A percentile compares a stretch with the other conserved stretches of the same genome.
These are phyloP conservation scores for Bjerkandera adusta DNA, from an alignment of 1,284 basidiomycete species.

Conservation along the genomic window DNA sequence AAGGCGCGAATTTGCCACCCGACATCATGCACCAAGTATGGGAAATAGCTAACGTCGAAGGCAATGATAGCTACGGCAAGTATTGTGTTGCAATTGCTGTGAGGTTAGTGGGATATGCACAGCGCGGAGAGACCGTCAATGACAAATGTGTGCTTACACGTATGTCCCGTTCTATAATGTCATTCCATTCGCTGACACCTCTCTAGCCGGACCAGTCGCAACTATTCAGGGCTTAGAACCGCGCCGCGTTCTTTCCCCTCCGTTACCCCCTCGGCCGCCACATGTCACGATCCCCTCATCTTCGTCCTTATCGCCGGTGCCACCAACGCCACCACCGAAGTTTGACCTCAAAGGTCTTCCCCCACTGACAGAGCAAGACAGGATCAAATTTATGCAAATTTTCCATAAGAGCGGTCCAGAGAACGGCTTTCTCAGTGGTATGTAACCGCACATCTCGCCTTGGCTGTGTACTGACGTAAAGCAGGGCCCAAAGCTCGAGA, in stretches of 20 bases:
- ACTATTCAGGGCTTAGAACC: slow-evolving; percentile 13
- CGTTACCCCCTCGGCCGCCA: too few species aligned
- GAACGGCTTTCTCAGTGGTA: slow-evolving; percentile 77
- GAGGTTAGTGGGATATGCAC: slow-evolving; percentile 89
- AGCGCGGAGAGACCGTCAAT: slow-evolving; percentile 68
- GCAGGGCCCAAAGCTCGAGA: slow-evolving; percentile 85
- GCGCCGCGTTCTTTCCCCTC: too few species aligned
- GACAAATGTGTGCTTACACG: not conserved
- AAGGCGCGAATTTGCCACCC: slow-evolving; percentile 74
- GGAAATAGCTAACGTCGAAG: slow-evolving; percentile 88
- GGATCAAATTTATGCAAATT: slow-evolving; percentile 76
- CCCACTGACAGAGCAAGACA: slow-evolving; percentile 73
- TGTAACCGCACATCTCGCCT: slow-evolving; percentile 19
- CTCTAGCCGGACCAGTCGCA: slow-evolving; percentile 12
- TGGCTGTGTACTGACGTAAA: not conserved
- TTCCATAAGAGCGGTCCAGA: slow-evolving; percentile 71
- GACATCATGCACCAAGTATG: slow-evolving; percentile 87
- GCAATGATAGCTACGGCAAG: slow-evolving; percentile 86
- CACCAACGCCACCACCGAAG: too few species aligned
- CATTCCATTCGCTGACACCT: not conserved
- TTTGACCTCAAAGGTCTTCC: slow-evolving; percentile 34
- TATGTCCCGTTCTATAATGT: not conserved
- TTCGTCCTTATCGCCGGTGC: too few species aligned
- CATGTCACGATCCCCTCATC: not conserved
- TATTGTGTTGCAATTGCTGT: slow-evolving; percentile 84